These are phyloP conservation scores for Stentor coeruleus DNA, from an alignment of 73 alveolate species.

Conservation along the genomic window DNA sequence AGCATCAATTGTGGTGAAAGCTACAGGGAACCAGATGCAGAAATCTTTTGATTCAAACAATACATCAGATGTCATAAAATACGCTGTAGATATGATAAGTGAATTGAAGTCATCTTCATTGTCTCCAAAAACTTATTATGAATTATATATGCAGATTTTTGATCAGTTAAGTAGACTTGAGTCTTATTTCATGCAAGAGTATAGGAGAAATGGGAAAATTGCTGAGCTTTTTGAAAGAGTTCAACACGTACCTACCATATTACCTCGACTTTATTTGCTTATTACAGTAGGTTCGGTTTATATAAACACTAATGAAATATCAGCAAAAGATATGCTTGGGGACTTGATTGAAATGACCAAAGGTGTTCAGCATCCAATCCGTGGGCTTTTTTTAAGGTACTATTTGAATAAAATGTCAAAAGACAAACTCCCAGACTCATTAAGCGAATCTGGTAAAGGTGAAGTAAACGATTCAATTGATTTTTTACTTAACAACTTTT, in stretches of 20 bases:
- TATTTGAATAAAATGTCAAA: conserved; percentile 69
- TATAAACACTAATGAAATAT: conserved; percentile 86
- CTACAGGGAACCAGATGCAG: conserved; percentile 85
- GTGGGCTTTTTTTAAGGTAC: conserved; percentile 96
- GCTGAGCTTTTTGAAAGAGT: conserved; percentile 88
- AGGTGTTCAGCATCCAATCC: conserved; percentile 96
- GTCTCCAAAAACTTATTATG: neutral
- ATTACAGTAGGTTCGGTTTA: conserved; percentile 95
- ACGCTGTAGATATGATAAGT: conserved; percentile 81
- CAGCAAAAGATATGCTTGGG: conserved; percentile 81
- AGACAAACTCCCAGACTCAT: neutral
- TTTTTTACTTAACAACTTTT: neutral
- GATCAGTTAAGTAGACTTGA: conserved; percentile 31
- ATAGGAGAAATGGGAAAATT: neutral
- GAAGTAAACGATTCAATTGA: conserved; percentile 72
- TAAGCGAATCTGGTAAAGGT: conserved; percentile 65
- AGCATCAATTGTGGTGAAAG: conserved; percentile 82
- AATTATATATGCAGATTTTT: neutral
- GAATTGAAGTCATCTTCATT: conserved; percentile 82
- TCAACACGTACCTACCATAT: conserved; percentile 92
- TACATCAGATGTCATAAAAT: conserved; percentile 85
- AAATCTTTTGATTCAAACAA: conserved; percentile 76
- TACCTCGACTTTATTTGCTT: conserved; percentile 92
- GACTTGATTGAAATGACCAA: conserved; percentile 93
- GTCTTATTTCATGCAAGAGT: conserved; percentile 78